phyloP scores from a whole-genome alignment of 805 yeast genomes.

The Hanseniaspora guilliermondii region DNA sequence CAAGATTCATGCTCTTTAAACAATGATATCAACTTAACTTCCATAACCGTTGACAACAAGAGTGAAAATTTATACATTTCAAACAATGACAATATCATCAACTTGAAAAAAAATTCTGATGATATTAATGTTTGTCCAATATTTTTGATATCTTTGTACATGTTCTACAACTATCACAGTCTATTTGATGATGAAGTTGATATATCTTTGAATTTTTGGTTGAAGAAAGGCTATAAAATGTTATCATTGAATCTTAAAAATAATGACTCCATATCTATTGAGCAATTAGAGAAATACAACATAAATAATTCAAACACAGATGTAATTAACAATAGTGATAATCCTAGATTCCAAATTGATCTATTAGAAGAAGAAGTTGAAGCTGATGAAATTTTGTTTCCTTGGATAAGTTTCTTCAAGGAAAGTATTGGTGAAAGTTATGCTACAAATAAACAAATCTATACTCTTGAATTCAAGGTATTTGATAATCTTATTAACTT shows the following conservation, averaged over 20 bases:
- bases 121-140: constrained; percentile 6
- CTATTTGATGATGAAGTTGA: constrained; percentile 9
- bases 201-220: not conserved
- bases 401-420: constrained; percentile 10
- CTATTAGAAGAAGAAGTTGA: not conserved
- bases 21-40: not conserved
- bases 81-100: not conserved
- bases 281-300: not conserved
- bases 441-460: not conserved
- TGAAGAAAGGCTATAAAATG: not conserved
- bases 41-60: not conserved
- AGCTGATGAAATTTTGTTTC: constrained; percentile 9
- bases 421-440: not conserved
- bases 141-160: constrained; percentile 1
- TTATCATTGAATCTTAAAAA: not conserved
- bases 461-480: not conserved
- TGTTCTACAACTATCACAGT: constrained; percentile 8
- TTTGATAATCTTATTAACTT: constrained; percentile 2
- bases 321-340: not conserved
- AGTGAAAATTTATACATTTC: not conserved
- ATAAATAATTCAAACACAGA: not conserved
- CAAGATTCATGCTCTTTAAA: not conserved
- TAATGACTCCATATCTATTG: not conserved
- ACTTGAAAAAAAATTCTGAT: not conserved
- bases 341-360: not conserved